phyloP scores from a whole-genome alignment of 2,329 filamentous ascomycete genomes.

The Ophiostoma montium region DNA sequence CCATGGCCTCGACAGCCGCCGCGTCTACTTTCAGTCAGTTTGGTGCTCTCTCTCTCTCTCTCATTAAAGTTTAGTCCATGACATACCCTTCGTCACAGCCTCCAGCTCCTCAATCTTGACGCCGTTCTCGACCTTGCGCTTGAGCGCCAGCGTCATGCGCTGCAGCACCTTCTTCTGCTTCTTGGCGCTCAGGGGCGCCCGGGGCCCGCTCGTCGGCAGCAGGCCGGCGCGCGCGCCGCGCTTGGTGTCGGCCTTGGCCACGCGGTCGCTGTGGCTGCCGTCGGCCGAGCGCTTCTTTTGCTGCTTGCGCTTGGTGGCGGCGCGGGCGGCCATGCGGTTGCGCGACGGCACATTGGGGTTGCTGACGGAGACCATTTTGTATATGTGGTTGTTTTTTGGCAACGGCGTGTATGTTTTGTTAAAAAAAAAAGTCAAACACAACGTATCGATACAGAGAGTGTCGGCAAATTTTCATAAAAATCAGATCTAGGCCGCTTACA shows the following conservation, averaged over 20 bases:
- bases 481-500: neutral
- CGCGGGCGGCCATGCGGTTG: constrained; percentile 35
- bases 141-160: constrained; percentile 36
- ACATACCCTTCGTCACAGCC: constrained; percentile 8
- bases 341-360: constrained; percentile 44
- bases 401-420: no score
- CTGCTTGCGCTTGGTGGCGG: constrained; percentile 29
- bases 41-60: no score
- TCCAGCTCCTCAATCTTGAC: constrained; percentile 22
- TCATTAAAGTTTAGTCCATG: neutral
- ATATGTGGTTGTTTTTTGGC: neutral
- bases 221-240: constrained; percentile 39
- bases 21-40: neutral
- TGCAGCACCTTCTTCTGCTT: constrained; percentile 41
- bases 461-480: neutral
- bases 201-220: constrained; percentile 41
- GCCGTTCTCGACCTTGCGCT: constrained; percentile 37
- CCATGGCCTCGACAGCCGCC: neutral
- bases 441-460: no score
- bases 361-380: constrained; percentile 37
- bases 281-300: constrained; percentile 27
- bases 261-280: constrained; percentile 12
- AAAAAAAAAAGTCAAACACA: no score
- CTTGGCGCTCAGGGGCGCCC: constrained; percentile 37
- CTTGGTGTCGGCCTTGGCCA: constrained; percentile 23